These are phyloP conservation scores for Rhynchosporium agropyri DNA, from an alignment of 2,329 filamentous ascomycete species.

Conservation along the genomic window DNA sequence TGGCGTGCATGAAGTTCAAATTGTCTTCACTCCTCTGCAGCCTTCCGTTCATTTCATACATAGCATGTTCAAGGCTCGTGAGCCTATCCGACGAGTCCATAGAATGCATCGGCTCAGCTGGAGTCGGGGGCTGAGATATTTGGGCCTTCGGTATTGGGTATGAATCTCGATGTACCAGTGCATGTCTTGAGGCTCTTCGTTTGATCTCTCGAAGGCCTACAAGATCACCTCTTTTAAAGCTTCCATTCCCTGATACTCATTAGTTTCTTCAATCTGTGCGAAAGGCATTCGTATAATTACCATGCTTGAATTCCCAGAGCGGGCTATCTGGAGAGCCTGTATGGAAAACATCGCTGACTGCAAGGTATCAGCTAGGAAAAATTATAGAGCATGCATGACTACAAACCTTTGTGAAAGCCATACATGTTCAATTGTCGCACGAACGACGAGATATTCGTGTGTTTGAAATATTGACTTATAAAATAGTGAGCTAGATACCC, in stretches of 20 bases:
- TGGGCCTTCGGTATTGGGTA: conserved; percentile 77
- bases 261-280: no score
- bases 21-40: conserved; percentile 83
- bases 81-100: conserved; percentile 78
- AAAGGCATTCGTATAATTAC: conserved; percentile 42
- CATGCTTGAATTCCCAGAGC: conserved; percentile 98
- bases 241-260: conserved; percentile 62
- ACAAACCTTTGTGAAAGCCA: conserved; percentile 93
- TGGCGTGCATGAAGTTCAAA: conserved; percentile 75
- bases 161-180: conserved; percentile 87
- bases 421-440: conserved; percentile 99
- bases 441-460: conserved; percentile 98
- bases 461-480: conserved; percentile 93
- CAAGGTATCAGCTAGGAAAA: conserved; percentile 16
- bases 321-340: conserved; percentile 91
- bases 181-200: conserved; percentile 87
- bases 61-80: conserved; percentile 73
- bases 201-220: conserved; percentile 94
- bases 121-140: conserved; percentile 79
- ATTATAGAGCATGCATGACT: conserved; percentile 17
- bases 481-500: conserved; percentile 25
- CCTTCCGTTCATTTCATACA: conserved; percentile 78
- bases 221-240: conserved; percentile 93
- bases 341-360: conserved; percentile 98
- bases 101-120: conserved; percentile 74